phyloP scores from a whole-genome alignment of 176 grass and related monocot genomes.

The Oryza punctata region DNA sequence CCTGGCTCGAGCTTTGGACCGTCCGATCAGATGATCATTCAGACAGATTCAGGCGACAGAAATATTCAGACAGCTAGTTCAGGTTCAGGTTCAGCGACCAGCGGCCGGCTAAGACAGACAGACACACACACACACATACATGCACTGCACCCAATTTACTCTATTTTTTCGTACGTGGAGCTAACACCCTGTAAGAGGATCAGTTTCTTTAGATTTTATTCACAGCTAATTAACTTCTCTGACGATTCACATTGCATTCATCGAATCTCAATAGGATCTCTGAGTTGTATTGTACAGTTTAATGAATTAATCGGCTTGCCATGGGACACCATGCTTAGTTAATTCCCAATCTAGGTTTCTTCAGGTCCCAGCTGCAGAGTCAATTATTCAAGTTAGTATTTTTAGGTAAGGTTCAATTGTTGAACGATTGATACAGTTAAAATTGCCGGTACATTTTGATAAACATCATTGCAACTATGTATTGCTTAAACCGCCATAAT shows the following conservation, averaged over 20 bases:
- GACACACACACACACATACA: slow-evolving; percentile 6
- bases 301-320: background rate
- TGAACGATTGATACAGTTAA: background rate
- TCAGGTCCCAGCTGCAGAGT: slow-evolving; percentile 10
- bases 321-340: background rate
- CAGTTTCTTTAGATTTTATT: slow-evolving; percentile 8
- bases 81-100: background rate
- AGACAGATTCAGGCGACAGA: background rate
- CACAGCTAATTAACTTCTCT: background rate
- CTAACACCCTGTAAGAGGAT: background rate
- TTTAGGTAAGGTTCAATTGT: background rate
- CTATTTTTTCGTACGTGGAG: slow-evolving; percentile 11
- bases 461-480: background rate
- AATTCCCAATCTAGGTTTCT: background rate
- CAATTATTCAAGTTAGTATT: background rate
- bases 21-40: slow-evolving; percentile 1
- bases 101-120: background rate
- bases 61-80: slow-evolving; percentile 36
- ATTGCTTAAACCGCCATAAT: background rate
- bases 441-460: background rate
- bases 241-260: background rate
- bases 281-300: slow-evolving; percentile 21
- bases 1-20: background rate
- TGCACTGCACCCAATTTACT: slow-evolving; percentile 39
- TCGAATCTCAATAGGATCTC: slow-evolving; percentile 24